These are phyloP conservation scores for Diaporthe nobilis DNA, from an alignment of 2,329 filamentous ascomycete genomes.

Conservation along the genomic window DNA sequence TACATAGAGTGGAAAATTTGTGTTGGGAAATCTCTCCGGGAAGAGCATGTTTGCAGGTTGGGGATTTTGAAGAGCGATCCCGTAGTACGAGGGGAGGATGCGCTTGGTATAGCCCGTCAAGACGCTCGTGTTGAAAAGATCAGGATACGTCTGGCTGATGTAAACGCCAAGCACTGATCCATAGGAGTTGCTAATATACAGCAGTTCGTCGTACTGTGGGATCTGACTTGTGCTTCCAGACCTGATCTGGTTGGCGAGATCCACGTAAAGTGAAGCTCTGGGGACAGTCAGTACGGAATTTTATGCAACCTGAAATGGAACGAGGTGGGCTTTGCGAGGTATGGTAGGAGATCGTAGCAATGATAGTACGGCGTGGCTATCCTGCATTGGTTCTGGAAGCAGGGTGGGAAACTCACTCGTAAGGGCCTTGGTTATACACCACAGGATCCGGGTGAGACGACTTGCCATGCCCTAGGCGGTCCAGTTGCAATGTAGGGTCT, in stretches of 20 bases:
- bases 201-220: background rate
- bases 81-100: background rate
- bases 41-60: background rate
- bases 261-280: background rate
- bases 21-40: background rate
- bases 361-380: background rate
- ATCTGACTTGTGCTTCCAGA: background rate
- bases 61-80: background rate
- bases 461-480: background rate
- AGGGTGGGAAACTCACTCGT: background rate
- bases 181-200: slow-evolving; percentile 2
- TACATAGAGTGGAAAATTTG: background rate
- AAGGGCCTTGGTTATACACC: background rate
- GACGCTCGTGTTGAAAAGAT: background rate
- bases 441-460: background rate
- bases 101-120: background rate
- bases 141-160: background rate
- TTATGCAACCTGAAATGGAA: background rate
- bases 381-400: background rate
- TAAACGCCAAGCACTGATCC: slow-evolving; percentile 2
- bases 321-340: background rate
- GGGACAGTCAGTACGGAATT: background rate
- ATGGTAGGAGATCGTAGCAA: no score
- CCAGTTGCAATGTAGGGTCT: background rate
- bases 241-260: slow-evolving; percentile 4